Evolutionary conservation across 306 rosid species (phyloP).

Genomic region (Pterocarpus macrocarpus): DNA sequence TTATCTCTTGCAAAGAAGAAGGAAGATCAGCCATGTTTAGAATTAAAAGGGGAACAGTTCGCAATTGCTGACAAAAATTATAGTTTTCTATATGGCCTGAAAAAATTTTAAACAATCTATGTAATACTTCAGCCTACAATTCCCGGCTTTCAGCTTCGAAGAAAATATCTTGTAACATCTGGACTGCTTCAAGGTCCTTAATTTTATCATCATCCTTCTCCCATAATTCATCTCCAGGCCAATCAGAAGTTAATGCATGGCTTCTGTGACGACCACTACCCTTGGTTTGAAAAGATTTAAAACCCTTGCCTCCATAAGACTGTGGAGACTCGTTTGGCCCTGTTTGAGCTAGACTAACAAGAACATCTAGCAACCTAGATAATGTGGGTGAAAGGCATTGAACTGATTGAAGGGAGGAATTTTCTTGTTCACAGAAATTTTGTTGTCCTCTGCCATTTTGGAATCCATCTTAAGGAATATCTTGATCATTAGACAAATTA

Average conservation of each 20-base stretch:
- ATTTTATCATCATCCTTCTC: conserved; percentile 89
- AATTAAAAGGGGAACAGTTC: conserved; percentile 96
- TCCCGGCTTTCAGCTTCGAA: conserved; percentile 84
- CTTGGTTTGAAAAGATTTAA: conserved; percentile 73
- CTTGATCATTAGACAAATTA: conserved; percentile 55
- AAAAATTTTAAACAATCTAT: conserved; percentile 93
- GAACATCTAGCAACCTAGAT: conserved; percentile 95
- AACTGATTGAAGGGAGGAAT: conserved; percentile 38
- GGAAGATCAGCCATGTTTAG: conserved; percentile 95
- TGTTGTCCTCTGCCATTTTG: conserved; percentile 51
- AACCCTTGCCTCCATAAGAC: conserved; percentile 66
- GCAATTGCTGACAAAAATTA: conserved; percentile 89
- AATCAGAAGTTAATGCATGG: conserved; percentile 73
- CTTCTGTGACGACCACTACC: conserved; percentile 74
- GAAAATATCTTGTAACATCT: conserved; percentile 96
- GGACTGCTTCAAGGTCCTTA: conserved; percentile 98
- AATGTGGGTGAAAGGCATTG: conserved; percentile 75
- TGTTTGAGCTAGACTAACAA: conserved; percentile 93
- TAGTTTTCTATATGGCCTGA: conserved; percentile 97
- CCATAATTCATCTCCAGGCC: conserved; percentile 84
- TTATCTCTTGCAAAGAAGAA: conserved; percentile 83
- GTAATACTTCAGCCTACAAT: conserved; percentile 94
- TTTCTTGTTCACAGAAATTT: conserved; percentile 62
- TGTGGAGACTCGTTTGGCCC: conserved; percentile 76
- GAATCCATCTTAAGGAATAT: conserved; percentile 57